These are phyloP conservation scores for Monosporascus sp. DNA, from an alignment of 2,329 filamentous ascomycete genomes.

Conservation along the genomic window DNA sequence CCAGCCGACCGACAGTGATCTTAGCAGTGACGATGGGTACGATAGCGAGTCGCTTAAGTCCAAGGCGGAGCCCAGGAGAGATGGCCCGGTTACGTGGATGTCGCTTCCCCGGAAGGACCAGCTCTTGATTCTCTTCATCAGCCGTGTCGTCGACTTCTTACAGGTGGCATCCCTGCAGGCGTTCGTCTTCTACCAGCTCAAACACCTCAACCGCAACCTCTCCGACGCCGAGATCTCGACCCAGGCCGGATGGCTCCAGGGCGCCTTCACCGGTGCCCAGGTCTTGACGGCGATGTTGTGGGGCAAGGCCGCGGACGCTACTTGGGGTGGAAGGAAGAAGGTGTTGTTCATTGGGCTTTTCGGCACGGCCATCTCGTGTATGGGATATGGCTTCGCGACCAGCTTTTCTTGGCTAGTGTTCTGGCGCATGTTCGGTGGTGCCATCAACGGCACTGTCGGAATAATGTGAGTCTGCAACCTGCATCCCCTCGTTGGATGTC, in stretches of 20 bases:
- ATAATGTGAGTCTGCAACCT: constrained; percentile 35
- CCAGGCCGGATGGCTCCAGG: constrained; percentile 66
- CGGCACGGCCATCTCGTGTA: constrained; percentile 60
- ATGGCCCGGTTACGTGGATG: constrained; percentile 56
- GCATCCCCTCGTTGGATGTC: background rate
- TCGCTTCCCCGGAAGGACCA: constrained; percentile 67
- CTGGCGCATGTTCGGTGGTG: constrained; percentile 62
- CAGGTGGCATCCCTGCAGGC: constrained; percentile 64
- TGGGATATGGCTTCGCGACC: constrained; percentile 68
- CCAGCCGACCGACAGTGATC: background rate
- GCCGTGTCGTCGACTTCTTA: constrained; percentile 67
- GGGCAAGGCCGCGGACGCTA: constrained; percentile 60
- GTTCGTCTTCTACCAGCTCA: constrained; percentile 73
- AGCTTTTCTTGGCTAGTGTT: constrained; percentile 59
- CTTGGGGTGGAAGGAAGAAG: constrained; percentile 58
- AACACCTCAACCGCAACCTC: constrained; percentile 54
- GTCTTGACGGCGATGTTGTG: constrained; percentile 69
- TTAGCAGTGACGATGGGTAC: constrained; percentile 1
- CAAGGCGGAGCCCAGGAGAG: constrained; percentile 7
- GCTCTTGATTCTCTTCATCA: constrained; percentile 62
- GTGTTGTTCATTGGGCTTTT: constrained; percentile 66
- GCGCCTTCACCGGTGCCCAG: constrained; percentile 67
- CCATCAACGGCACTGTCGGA: constrained; percentile 44
- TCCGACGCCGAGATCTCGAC: constrained; percentile 53
- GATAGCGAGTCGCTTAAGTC: constrained; percentile 17